A percentile compares a stretch with the other conserved stretches of the same genome.
These are phyloP conservation scores for Solanum hybrid DNA, from an alignment of 305 asterid genomes.

Conservation along the genomic window DNA sequence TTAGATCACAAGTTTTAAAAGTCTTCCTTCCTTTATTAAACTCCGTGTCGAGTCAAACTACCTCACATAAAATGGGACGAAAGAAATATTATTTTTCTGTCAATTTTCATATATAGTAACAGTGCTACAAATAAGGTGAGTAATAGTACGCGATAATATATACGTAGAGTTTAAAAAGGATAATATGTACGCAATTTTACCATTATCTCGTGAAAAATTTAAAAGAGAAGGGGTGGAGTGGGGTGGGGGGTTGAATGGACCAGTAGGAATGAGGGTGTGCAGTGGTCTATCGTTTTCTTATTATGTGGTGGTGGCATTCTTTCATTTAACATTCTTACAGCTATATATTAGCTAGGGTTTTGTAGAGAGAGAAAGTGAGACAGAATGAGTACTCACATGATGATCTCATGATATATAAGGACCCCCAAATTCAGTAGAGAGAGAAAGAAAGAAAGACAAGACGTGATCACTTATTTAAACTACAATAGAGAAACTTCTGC, in stretches of 20 bases:
- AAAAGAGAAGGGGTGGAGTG: background rate
- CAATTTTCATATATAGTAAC: background rate
- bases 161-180: background rate
- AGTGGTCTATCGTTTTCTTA: constrained; percentile 1
- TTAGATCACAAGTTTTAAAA: too few relatives aligned
- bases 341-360: background rate
- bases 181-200: background rate
- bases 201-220: background rate
- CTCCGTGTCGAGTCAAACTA: background rate
- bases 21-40: too few relatives aligned
- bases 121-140: background rate
- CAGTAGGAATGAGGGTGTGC: background rate
- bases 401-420: constrained; percentile 4
- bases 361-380: background rate
- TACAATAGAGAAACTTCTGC: constrained; percentile 7
- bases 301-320: constrained; percentile 4
- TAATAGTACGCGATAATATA: background rate
- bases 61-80: background rate
- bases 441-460: background rate
- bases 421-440: background rate
- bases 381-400: constrained; percentile 5
- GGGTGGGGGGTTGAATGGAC: background rate
- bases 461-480: background rate
- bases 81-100: background rate
- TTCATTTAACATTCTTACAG: constrained; percentile 5